These are phyloP conservation scores for Hericium erinaceus DNA, from an alignment of 768 basidiomycete genomes.

Conservation along the genomic window DNA sequence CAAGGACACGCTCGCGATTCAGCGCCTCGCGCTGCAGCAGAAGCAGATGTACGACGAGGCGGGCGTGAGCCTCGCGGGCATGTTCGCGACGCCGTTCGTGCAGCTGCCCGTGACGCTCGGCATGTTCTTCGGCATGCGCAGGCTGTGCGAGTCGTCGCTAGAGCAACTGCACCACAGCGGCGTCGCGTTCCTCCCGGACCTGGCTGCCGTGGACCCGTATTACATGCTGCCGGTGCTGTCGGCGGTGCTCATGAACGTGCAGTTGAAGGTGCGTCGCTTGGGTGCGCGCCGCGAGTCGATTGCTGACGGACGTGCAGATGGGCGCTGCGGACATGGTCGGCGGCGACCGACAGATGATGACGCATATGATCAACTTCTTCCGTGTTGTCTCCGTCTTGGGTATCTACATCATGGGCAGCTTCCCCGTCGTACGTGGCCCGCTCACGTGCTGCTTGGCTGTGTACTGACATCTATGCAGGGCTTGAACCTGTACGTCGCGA, in stretches of 20 bases:
- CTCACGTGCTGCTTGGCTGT: not conserved
- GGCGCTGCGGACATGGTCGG: slow-evolving; percentile 40
- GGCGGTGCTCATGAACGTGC: slow-evolving; percentile 53
- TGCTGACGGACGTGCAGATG: slow-evolving; percentile 31
- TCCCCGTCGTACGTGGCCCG: slow-evolving; percentile 52
- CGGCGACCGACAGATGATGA: slow-evolving; percentile 8
- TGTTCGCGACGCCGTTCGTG: slow-evolving; percentile 47
- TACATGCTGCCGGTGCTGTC: slow-evolving; percentile 58
- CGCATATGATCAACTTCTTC: slow-evolving; percentile 13
- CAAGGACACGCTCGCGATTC: slow-evolving; percentile 31
- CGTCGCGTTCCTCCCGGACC: slow-evolving; percentile 60
- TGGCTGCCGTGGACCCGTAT: slow-evolving; percentile 72
- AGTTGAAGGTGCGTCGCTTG: slow-evolving; percentile 50
- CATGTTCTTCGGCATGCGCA: slow-evolving; percentile 74
- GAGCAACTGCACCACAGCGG: slow-evolving; percentile 73
- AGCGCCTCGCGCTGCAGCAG: slow-evolving; percentile 36
- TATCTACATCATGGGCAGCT: slow-evolving; percentile 41
- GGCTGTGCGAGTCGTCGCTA: slow-evolving; percentile 62
- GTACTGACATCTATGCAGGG: slow-evolving; percentile 29
- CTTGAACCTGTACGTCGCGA: slow-evolving; percentile 46
- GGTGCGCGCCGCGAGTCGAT: not conserved
- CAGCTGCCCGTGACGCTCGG: slow-evolving; percentile 74
- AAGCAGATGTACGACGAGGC: slow-evolving; percentile 50
- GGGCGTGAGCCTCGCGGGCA: slow-evolving; percentile 49
- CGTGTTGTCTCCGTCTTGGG: slow-evolving; percentile 34